Evolutionary conservation across 2,329 filamentous ascomycete species (phyloP).

Genomic region (Fusarium nygamai): DNA sequence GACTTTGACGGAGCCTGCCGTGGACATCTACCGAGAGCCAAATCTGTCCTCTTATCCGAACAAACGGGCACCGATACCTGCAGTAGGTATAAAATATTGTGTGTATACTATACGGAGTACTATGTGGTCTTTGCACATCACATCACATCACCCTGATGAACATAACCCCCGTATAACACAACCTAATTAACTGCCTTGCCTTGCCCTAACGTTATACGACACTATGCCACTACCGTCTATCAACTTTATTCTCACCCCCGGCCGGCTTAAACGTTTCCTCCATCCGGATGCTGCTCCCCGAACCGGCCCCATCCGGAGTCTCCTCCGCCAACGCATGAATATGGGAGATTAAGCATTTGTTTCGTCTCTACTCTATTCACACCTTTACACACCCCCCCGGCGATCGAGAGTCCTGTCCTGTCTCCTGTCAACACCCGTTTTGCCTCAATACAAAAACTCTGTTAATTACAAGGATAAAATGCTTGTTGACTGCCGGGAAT

Average conservation of each 20-base stretch:
- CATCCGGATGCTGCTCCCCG: slow-evolving; percentile 29
- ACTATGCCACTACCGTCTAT: not conserved
- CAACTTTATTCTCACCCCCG: slow-evolving; percentile 7
- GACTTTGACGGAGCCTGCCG: slow-evolving; percentile 3
- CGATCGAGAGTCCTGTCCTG: slow-evolving; percentile 9
- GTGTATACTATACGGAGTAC: not conserved
- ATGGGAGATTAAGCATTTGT: slow-evolving; percentile 39
- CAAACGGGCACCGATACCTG: not conserved
- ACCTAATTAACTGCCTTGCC: not conserved
- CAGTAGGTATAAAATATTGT: not conserved
- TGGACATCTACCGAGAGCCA: slow-evolving; percentile 17
- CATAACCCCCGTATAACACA: not conserved
- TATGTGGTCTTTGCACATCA: not conserved
- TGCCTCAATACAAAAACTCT: slow-evolving; percentile 2
- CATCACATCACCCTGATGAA: not conserved
- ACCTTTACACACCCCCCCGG: not conserved
- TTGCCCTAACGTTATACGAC: not conserved
- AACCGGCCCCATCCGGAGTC: slow-evolving; percentile 32
- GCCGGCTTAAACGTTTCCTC: slow-evolving; percentile 11
- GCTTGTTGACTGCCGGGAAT: slow-evolving; percentile 14
- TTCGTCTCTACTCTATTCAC: slow-evolving; percentile 11
- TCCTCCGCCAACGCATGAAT: slow-evolving; percentile 39
- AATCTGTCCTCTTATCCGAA: slow-evolving; percentile 1
- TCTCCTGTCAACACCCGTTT: slow-evolving; percentile 1
- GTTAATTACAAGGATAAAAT: slow-evolving; percentile 20